Base-by-base conservation (phyloP, 2,329 filamentous ascomycete genomes). In the Neonectria hederae region DNA sequence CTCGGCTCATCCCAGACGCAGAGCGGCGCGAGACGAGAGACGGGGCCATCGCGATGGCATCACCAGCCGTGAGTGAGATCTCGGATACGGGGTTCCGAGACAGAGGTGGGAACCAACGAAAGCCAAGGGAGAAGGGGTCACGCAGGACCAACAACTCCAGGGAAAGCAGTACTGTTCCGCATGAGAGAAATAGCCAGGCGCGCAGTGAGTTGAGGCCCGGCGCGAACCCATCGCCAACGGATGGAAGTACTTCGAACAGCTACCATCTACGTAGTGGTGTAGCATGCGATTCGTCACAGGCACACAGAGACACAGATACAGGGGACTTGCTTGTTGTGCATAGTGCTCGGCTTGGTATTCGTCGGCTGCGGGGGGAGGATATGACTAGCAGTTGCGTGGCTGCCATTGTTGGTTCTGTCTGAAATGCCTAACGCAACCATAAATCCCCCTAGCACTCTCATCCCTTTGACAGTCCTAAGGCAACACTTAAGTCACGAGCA, bases 41-140 rank as follows among this genome's bases (percentile, higher is more conserved):
- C 21, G 66, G 71, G n/a, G 65, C 46, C 70, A 72, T 72, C 53
- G 54, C 48, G n/a, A 56, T 24, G 40, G 28, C 54, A 61, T 63
- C 24, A 26, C 55, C 35, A 30, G 26, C 28, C 26, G 17, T 26
- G 21, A 8, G 8, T 24, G 6, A 22, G 13, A 8, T 30, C 10
- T 19, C 14, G 52, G 53, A 43, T 48, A 32, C 38, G 26, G 45
- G 22, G 13, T 10, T 7, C 24, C 24, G 24, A 26, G 24, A 26
- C 24, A 26, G 24, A 4, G 24, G 7, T 26, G 24, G 24, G 7
- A 26, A 13, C 32, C 13, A 17, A 38, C 30, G 13, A 8, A 38
- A 17, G 35, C 17, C 42, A 4, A 5, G 5, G 14, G 10, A 24
- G 19, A 45, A 21, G 42, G 14, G 21, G 21, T 24, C 21, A 26